Evolutionary conservation across 192 early-diverging fungal species (phyloP).

Genomic region (Helicostylum pulchrum): DNA sequence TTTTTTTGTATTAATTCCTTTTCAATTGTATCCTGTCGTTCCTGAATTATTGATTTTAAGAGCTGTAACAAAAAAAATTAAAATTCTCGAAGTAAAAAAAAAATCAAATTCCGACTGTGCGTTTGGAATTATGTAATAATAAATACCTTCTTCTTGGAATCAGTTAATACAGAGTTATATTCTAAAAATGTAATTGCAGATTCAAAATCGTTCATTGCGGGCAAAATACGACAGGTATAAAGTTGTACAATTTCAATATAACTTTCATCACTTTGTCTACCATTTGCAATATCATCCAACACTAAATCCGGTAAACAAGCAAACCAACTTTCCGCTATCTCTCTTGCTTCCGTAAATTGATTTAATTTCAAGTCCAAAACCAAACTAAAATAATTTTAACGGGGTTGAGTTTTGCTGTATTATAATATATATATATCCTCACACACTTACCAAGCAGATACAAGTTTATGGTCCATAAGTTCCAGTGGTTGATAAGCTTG

Average conservation of each 20-base stretch:
- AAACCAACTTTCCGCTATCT: conserved; percentile 37
- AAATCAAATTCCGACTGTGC: neutral
- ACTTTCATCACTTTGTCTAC: conserved; percentile 7
- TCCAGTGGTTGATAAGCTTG: neutral
- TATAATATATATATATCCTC: neutral
- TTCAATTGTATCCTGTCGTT: conserved; percentile 5
- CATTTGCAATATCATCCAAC: conserved; percentile 6
- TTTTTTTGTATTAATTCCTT: conserved; percentile 6
- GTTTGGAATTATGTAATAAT: neutral
- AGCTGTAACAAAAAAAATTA: neutral
- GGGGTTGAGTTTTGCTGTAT: neutral
- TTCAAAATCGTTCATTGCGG: conserved; percentile 26
- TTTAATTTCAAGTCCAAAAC: conserved; percentile 8
- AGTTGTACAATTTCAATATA: conserved; percentile 30
- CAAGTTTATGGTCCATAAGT: conserved; percentile 14
- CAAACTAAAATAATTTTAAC: conserved; percentile 1
- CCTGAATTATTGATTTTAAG: neutral
- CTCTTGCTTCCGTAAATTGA: conserved; percentile 23
- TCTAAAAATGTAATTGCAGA: conserved; percentile 34
- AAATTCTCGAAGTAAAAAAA: neutral
- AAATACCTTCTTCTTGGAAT: conserved; percentile 31
- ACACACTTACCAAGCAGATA: conserved; percentile 24
- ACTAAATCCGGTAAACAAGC: conserved; percentile 24
- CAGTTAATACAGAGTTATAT: conserved; percentile 31
- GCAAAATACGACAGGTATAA: conserved; percentile 22